A percentile compares a stretch with the other conserved stretches of the same genome.
Evolutionary conservation across 306 rosid species (phyloP).

Genomic region (Adenanthera pavonina): DNA sequence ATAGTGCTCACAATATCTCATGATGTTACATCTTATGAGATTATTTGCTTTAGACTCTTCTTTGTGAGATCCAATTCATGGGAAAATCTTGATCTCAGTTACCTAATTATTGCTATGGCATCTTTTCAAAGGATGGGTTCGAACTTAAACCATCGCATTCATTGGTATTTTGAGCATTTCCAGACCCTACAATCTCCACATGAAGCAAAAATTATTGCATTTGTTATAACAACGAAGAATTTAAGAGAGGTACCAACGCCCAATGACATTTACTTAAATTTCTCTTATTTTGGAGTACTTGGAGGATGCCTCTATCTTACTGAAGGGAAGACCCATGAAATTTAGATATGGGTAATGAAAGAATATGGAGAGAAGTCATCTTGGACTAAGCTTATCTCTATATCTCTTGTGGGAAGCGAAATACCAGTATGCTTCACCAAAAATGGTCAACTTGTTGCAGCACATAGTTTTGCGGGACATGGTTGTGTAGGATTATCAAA

Average conservation of each 20-base stretch:
- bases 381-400: background rate
- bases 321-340: background rate
- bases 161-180: accelerated
- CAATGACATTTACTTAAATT: background rate
- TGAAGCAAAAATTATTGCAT: background rate
- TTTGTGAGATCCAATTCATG: background rate
- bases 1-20: background rate
- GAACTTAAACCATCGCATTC: background rate
- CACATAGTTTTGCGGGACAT: background rate
- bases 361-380: background rate
- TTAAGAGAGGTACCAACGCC: background rate
- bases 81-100: background rate
- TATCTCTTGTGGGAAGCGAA: background rate
- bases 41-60: background rate
- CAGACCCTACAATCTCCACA: too few species aligned
- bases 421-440: background rate
- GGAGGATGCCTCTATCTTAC: too few species aligned
- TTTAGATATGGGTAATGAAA: background rate
- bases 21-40: too few species aligned
- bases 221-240: background rate
- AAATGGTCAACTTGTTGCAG: background rate
- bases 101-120: background rate
- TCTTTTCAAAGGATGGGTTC: background rate
- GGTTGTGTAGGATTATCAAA: background rate
- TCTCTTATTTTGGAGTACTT: too few species aligned